Evolutionary conservation across 2,329 filamentous ascomycete genomes (phyloP).

Genomic region (Arthrobotrys conoides): DNA sequence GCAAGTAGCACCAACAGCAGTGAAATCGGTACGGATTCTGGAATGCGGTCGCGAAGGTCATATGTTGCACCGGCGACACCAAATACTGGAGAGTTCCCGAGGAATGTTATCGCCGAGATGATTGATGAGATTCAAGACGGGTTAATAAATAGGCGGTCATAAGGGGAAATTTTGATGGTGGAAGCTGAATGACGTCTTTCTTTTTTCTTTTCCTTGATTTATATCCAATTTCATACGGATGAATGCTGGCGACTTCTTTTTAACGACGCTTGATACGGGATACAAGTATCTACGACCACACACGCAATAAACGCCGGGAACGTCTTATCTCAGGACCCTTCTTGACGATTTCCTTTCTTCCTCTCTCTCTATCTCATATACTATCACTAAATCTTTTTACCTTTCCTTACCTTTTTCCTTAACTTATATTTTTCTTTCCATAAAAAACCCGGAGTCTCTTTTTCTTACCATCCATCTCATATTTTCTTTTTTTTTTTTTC

Average conservation of each 20-base stretch:
- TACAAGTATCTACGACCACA: conserved; percentile 26
- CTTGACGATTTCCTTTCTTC: conserved; percentile 24
- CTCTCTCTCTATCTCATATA: conserved; percentile 20
- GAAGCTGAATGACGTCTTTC: conserved; percentile 1
- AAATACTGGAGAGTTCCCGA: conserved; percentile 44
- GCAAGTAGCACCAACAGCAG: conserved; percentile 35
- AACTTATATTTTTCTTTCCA: conserved; percentile 9
- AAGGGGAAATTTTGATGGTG: background rate
- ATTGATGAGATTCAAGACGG: conserved; percentile 46
- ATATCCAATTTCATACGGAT: background rate
- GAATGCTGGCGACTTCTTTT: conserved; percentile 19
- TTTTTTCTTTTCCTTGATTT: conserved; percentile 18
- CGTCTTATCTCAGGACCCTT: conserved; percentile 2
- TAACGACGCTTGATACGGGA: conserved; percentile 38
- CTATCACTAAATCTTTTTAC: background rate
- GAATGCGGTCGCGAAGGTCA: conserved; percentile 25
- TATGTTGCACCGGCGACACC: conserved; percentile 41
- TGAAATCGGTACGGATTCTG: conserved; percentile 27
- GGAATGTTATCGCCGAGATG: conserved; percentile 43
- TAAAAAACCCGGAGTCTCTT: conserved; percentile 22
- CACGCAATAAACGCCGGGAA: conserved; percentile 29
- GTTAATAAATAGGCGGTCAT: conserved; percentile 20
- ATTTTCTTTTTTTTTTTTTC: no score
- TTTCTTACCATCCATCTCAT: conserved; percentile 16
- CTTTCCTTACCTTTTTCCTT: background rate